A percentile compares a stretch with the other conserved stretches of the same genome.
Evolutionary conservation across 2,329 filamentous ascomycete genomes (phyloP).

Genomic region (Sclerotinia spermophila): DNA sequence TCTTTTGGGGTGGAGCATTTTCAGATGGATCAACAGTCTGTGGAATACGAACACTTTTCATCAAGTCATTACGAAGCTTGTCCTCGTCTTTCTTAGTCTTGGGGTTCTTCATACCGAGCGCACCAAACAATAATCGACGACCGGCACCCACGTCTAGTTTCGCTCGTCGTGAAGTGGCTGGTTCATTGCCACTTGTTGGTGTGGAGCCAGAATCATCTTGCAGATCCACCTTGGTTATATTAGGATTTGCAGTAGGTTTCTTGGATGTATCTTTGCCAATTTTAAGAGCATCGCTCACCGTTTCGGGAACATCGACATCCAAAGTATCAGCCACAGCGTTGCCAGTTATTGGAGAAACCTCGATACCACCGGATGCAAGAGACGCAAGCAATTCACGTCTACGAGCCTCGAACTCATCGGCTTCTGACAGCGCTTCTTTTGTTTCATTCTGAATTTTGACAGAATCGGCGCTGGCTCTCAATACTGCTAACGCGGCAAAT

Average conservation of each 20-base stretch:
- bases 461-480: conserved; percentile 22
- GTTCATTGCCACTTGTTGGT: background rate
- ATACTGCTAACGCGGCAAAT: conserved; percentile 24
- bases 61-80: conserved; percentile 55
- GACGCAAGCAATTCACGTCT: conserved; percentile 50
- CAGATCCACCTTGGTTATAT: background rate
- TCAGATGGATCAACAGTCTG: conserved; percentile 33
- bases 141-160: conserved; percentile 57
- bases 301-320: background rate
- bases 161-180: conserved; percentile 23
- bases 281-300: background rate
- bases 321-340: background rate
- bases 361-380: conserved; percentile 50
- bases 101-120: conserved; percentile 65
- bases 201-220: background rate
- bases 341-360: conserved; percentile 37
- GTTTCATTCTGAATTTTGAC: conserved; percentile 3
- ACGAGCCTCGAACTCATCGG: conserved; percentile 47
- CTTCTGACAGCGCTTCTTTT: conserved; percentile 22
- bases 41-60: conserved; percentile 49
- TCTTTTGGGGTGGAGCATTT: conserved; percentile 22
- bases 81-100: conserved; percentile 67
- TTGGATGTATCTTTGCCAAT: background rate
- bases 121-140: conserved; percentile 66
- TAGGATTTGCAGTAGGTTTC: background rate